Percentiles rank a stretch among this genome's conserved stretches.
Conservation (phyloP, 805 yeast species). For the Cyberlindnera suaveolens region DNA sequence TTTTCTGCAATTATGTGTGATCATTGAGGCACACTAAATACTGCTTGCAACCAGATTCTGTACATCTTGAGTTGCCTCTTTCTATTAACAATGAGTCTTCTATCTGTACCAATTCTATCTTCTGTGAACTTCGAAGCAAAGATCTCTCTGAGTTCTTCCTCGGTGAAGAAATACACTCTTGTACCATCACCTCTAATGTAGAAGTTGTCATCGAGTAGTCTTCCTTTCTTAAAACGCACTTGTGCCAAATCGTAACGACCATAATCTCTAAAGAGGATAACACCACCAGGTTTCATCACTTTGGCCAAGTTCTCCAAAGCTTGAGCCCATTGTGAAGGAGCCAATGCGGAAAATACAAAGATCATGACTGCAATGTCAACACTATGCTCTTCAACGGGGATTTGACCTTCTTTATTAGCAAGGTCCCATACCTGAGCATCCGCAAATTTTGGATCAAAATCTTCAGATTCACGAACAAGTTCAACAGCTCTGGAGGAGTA, state of each 20-base stretch:
- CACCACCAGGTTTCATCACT: slow-evolving; percentile 88
- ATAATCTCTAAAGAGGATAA: slow-evolving; percentile 84
- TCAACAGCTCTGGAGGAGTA: slow-evolving; percentile 88
- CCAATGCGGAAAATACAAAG: slow-evolving; percentile 86
- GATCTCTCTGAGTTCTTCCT: slow-evolving; percentile 76
- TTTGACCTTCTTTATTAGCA: slow-evolving; percentile 59
- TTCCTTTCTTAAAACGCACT: slow-evolving; percentile 82
- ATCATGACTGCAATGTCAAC: slow-evolving; percentile 93
- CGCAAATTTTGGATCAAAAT: slow-evolving; percentile 55
- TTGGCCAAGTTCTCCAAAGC: slow-evolving; percentile 69
- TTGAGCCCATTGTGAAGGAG: slow-evolving; percentile 84
- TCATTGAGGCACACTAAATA: slow-evolving; percentile 44
- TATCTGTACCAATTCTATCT: slow-evolving; percentile 77
- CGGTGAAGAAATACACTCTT: slow-evolving; percentile 93
- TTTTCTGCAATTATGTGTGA: slow-evolving; percentile 39
- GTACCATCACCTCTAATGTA: slow-evolving; percentile 98
- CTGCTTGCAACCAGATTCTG: slow-evolving; percentile 94
- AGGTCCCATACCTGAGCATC: slow-evolving; percentile 94
- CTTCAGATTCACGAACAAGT: slow-evolving; percentile 60
- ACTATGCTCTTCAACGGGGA: slow-evolving; percentile 81
- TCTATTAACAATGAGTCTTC: slow-evolving; percentile 85
- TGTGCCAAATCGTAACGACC: slow-evolving; percentile 96
- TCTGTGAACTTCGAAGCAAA: slow-evolving; percentile 64
- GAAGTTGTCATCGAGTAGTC: slow-evolving; percentile 85
- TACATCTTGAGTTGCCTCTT: slow-evolving; percentile 93